Percentiles rank a stretch among this genome's conserved stretches.
These are phyloP conservation scores for Sugiyamaella mastotermitis DNA, from an alignment of 805 yeast species.

Conservation along the genomic window DNA sequence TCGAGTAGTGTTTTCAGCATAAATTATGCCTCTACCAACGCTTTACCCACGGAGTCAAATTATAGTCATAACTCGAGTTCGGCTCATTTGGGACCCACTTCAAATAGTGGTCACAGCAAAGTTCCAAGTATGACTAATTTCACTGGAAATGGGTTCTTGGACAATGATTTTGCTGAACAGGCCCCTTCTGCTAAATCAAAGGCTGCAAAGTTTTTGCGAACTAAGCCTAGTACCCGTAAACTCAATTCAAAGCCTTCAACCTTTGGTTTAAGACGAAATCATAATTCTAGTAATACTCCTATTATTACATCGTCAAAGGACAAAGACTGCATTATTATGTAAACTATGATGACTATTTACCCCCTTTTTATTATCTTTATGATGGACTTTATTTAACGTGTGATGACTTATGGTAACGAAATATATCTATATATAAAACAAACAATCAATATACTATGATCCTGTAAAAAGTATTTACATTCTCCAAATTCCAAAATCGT, in stretches of 20 bases:
- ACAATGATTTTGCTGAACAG: too few relatives aligned
- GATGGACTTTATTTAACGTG: too few relatives aligned
- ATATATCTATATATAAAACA: not conserved
- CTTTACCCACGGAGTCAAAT: not conserved
- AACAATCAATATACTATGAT: too few relatives aligned
- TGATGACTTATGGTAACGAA: too few relatives aligned
- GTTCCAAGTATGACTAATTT: too few relatives aligned
- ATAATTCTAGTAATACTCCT: conserved; percentile 4
- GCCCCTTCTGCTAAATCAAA: not conserved
- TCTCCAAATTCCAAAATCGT: conserved; percentile 28
- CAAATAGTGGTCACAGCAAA: not conserved
- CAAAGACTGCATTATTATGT: conserved; percentile 23
- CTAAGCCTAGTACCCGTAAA: conserved; percentile 7
- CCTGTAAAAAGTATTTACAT: too few relatives aligned
- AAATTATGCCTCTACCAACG: not conserved
- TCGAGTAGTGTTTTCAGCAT: not conserved
- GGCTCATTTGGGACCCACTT: not conserved
- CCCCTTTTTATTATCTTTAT: too few relatives aligned
- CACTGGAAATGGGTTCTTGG: too few relatives aligned
- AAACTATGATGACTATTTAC: conserved; percentile 4
- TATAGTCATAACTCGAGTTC: not conserved
- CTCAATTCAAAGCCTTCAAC: conserved; percentile 6
- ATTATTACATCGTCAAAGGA: conserved; percentile 9
- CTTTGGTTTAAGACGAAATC: conserved; percentile 6
- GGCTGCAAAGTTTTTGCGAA: conserved; percentile 2